Evolutionary conservation across 345 rosid genomes (phyloP).

Genomic region (Hibiscus syriacus): DNA sequence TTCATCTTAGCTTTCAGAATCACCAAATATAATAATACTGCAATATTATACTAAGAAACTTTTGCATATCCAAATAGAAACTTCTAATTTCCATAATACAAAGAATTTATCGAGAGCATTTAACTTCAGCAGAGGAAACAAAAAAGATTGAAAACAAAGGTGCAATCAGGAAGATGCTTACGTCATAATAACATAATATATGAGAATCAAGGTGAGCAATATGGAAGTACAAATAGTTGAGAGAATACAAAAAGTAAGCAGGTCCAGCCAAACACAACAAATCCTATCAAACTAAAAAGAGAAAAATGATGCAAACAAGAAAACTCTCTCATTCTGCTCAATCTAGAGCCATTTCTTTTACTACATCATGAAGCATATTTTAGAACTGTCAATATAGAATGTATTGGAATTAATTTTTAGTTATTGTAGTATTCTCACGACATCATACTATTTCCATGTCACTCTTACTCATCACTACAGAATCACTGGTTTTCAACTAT

Average conservation of each 20-base stretch:
- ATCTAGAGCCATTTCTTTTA: background rate
- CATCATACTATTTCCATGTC: too few species aligned
- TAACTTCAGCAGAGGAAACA: background rate
- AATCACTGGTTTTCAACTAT: too few species aligned
- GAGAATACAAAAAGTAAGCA: background rate
- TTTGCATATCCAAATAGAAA: background rate
- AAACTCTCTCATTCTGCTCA: background rate
- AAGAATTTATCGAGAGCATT: background rate
- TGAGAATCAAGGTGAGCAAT: background rate
- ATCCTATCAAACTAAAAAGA: background rate
- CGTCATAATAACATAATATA: background rate
- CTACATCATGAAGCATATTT: background rate
- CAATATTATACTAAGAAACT: background rate
- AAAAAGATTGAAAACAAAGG: background rate
- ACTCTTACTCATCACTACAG: too few species aligned
- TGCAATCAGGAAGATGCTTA: background rate
- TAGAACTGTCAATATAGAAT: too few species aligned
- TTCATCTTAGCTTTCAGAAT: background rate
- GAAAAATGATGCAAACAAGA: background rate
- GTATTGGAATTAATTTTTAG: background rate
- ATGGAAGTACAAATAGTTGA: background rate
- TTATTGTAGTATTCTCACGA: background rate
- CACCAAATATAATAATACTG: background rate
- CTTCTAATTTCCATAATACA: background rate
- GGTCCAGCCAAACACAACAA: background rate